Conservation (phyloP, 2,329 filamentous ascomycete species). For the Endoconidiophora polonica region DNA sequence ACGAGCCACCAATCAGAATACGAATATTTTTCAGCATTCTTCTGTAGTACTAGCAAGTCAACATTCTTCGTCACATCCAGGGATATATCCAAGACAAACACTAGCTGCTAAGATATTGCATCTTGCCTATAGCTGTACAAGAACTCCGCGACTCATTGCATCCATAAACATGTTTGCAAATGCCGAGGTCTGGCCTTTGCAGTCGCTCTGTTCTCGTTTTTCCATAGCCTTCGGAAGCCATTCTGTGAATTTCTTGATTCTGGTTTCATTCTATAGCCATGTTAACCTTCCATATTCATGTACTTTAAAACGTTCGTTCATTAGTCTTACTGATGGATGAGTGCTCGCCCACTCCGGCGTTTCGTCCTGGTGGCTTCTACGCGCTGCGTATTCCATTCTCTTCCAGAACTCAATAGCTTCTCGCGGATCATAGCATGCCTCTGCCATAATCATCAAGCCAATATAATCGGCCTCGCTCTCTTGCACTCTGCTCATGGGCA, state of each 20-base stretch:
- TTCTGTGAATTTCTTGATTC: slow-evolving; percentile 47
- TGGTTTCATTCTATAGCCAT: slow-evolving; percentile 35
- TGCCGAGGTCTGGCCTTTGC: slow-evolving; percentile 28
- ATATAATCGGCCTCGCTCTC: slow-evolving; percentile 70
- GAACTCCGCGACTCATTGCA: slow-evolving; percentile 21
- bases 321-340: slow-evolving; percentile 46
- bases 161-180: slow-evolving; percentile 37
- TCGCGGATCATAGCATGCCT: slow-evolving; percentile 58
- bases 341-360: slow-evolving; percentile 59
- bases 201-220: slow-evolving; percentile 37
- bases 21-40: no score
- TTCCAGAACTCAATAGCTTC: slow-evolving; percentile 51
- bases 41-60: no score
- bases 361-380: slow-evolving; percentile 24
- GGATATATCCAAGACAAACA: not conserved
- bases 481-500: slow-evolving; percentile 53
- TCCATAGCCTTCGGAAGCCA: slow-evolving; percentile 43
- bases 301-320: slow-evolving; percentile 10
- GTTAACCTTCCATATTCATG: not conserved
- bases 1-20: no score
- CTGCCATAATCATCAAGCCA: slow-evolving; percentile 66
- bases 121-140: not conserved
- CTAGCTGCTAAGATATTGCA: no score
- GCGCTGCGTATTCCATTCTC: slow-evolving; percentile 40
- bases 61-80: not conserved